Evolutionary conservation across 371 early-diverging fungal species (phyloP).

Genomic region (Rhizomucor miehei): DNA sequence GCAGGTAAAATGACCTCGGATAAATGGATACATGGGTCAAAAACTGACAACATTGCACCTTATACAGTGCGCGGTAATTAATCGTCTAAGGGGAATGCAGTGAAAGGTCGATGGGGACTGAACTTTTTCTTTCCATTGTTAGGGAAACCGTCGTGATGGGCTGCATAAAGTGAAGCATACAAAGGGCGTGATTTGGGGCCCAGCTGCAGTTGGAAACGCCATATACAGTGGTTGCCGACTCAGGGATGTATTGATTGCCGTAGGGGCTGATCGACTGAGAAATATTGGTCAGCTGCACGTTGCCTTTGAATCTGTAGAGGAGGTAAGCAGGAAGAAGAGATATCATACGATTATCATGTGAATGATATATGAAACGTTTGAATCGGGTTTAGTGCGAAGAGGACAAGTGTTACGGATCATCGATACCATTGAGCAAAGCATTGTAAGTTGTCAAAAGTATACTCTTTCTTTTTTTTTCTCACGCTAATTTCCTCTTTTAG

Average conservation of each 20-base stretch:
- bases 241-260: slow-evolving; percentile 63
- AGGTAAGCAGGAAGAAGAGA: no score
- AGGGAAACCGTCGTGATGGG: slow-evolving; percentile 83
- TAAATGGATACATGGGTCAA: no score
- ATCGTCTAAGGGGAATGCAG: not conserved
- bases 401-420: slow-evolving; percentile 76
- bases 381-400: slow-evolving; percentile 43
- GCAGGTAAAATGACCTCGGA: slow-evolving; percentile 30
- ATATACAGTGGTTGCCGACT: slow-evolving; percentile 77
- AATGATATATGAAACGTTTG: not conserved
- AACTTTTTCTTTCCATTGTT: not conserved
- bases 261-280: slow-evolving; percentile 41
- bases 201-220: slow-evolving; percentile 78
- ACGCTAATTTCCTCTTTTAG: slow-evolving; percentile 19
- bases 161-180: slow-evolving; percentile 74
- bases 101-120: not conserved
- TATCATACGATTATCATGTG: not conserved
- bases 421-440: slow-evolving; percentile 78
- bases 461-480: not conserved
- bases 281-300: slow-evolving; percentile 59
- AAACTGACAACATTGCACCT: not conserved
- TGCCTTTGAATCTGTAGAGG: slow-evolving; percentile 69
- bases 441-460: slow-evolving; percentile 39
- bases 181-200: slow-evolving; percentile 80
- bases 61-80: slow-evolving; percentile 32